These are phyloP conservation scores for Sporothrix mexicana DNA, from an alignment of 2,329 filamentous ascomycete species.

Conservation along the genomic window DNA sequence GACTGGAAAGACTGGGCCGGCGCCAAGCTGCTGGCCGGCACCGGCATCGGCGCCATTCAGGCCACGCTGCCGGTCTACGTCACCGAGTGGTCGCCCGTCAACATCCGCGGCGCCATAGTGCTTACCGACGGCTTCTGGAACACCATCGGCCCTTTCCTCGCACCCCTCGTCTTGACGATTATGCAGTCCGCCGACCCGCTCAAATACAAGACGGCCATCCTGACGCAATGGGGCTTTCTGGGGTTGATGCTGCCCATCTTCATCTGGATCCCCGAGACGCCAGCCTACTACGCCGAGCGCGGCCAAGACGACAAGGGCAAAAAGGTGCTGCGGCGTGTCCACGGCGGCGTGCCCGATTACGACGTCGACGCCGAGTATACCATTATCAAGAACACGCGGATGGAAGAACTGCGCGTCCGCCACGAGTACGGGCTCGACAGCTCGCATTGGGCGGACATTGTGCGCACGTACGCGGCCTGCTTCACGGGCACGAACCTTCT, in stretches of 20 bases:
- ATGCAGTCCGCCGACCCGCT: constrained; percentile 29
- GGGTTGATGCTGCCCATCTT: constrained; percentile 38
- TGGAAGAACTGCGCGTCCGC: constrained; percentile 34
- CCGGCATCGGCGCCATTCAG: constrained; percentile 36
- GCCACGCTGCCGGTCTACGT: constrained; percentile 36
- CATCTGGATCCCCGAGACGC: constrained; percentile 37
- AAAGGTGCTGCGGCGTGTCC: constrained; percentile 35
- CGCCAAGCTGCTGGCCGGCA: constrained; percentile 36
- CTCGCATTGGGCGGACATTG: constrained; percentile 12
- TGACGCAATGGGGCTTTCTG: constrained; percentile 38
- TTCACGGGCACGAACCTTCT: constrained; percentile 34
- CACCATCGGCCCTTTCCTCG: constrained; percentile 30
- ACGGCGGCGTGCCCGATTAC: constrained; percentile 36
- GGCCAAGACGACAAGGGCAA: constrained; percentile 38
- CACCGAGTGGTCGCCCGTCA: constrained; percentile 35
- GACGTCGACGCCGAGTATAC: constrained; percentile 38
- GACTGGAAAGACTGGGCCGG: constrained; percentile 36
- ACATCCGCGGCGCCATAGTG: constrained; percentile 36
- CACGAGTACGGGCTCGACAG: constrained; percentile 27
- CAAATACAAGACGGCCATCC: constrained; percentile 35
- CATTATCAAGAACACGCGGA: constrained; percentile 38
- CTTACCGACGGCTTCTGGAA: constrained; percentile 36
- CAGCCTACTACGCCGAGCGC: constrained; percentile 36
- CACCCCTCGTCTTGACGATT: constrained; percentile 30
- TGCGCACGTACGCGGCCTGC: constrained; percentile 37